phyloP scores from a whole-genome alignment of 75 land plant species.

The Picea sitchensis region DNA sequence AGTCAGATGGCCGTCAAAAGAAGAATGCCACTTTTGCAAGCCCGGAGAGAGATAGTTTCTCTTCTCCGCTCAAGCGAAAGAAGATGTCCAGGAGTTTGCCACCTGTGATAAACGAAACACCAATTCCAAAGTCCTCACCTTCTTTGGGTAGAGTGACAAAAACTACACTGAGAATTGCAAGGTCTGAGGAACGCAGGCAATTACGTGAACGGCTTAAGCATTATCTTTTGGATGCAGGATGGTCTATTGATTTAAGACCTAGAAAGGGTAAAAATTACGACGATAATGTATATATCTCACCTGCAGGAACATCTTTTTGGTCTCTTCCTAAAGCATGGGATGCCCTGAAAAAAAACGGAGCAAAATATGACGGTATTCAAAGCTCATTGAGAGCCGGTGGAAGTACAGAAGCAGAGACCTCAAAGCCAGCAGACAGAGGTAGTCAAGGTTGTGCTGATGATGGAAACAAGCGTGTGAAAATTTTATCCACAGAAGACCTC shows the following conservation, averaged over 20 bases:
- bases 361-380: not conserved
- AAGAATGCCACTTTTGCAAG: not conserved
- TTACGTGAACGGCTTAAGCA: slow-evolving; percentile 33
- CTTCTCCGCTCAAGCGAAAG: not conserved
- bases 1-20: not conserved
- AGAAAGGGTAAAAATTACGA: slow-evolving; percentile 32
- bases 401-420: not conserved
- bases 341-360: slow-evolving; percentile 3
- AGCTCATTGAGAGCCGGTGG: not conserved
- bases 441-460: not conserved
- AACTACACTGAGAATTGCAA: not conserved
- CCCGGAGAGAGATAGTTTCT: not conserved
- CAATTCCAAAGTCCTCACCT: not conserved
- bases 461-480: not conserved
- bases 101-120: not conserved
- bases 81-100: not conserved
- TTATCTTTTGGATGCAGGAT: slow-evolving; percentile 49
- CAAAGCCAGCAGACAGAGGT: not conserved
- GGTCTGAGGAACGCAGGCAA: not conserved
- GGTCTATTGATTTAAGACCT: slow-evolving; percentile 59
- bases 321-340: slow-evolving; percentile 33
- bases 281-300: slow-evolving; percentile 20
- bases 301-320: slow-evolving; percentile 16
- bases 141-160: not conserved
- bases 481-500: not conserved